Percentiles rank a stretch among this genome's conserved stretches.
Conservation (phyloP, 192 early-diverging fungal species). For the Coemansia sp. region DNA sequence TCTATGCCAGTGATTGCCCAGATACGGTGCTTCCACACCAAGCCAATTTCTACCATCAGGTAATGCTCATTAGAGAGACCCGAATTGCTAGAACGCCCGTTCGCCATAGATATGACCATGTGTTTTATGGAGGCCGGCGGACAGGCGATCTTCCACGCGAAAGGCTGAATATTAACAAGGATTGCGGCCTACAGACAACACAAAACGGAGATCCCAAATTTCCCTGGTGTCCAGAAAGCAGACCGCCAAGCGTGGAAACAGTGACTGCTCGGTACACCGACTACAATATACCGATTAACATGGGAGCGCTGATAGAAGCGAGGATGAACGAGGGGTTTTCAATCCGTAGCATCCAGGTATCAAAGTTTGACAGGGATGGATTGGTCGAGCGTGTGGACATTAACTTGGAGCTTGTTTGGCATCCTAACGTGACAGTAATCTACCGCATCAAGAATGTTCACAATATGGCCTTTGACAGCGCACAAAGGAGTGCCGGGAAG, state of each 20-base stretch:
- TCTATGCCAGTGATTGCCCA: conserved; percentile 69
- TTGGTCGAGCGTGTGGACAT: conserved; percentile 58
- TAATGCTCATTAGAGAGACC: conserved; percentile 52
- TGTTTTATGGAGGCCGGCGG: conserved; percentile 39
- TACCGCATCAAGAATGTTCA: conserved; percentile 64
- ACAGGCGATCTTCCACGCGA: conserved; percentile 57
- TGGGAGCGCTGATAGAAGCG: conserved; percentile 62
- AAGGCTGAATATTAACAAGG: conserved; percentile 32
- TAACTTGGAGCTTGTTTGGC: conserved; percentile 69
- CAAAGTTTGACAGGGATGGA: conserved; percentile 44
- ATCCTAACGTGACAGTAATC: conserved; percentile 73
- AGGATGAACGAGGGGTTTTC: conserved; percentile 72
- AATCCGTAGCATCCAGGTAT: conserved; percentile 58
- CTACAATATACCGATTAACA: conserved; percentile 62
- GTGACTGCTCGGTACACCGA: conserved; percentile 63
- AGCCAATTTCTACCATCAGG: conserved; percentile 53
- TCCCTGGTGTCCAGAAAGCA: conserved; percentile 67
- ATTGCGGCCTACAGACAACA: conserved; percentile 16
- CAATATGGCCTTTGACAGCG: conserved; percentile 12
- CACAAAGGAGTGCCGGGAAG: conserved; percentile 1
- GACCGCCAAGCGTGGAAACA: conserved; percentile 63
- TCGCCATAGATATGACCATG: conserved; percentile 37
- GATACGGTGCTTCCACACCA: conserved; percentile 29
- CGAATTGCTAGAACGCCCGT: conserved; percentile 38
- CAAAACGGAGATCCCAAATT: conserved; percentile 54